Base-by-base conservation (phyloP, 2,329 filamentous ascomycete species). In the Scortechinia acanthostroma region DNA sequence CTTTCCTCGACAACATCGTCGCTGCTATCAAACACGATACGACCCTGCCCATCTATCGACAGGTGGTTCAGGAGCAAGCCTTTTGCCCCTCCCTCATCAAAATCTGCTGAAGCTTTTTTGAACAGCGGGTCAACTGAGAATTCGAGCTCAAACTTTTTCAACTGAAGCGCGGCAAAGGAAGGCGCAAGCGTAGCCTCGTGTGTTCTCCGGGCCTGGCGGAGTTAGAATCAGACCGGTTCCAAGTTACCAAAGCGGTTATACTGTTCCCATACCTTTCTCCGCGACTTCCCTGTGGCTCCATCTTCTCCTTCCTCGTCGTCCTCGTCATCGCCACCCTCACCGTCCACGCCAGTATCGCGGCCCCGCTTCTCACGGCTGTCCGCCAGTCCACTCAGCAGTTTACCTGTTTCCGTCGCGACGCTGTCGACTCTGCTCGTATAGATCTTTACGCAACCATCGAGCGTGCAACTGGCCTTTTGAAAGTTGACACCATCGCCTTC, bases 361-460 rank as follows among this genome's bases (percentile, higher is more conserved):
- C 86, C 88, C 54, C 85, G 88, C 50, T 82, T 87, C 50, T 77
- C 88, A 58, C 83, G 82, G 61, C 86, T 91, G 57, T 97, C 91
- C 19, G 93, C 91, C 49, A 98, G 71, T 47, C 93, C 93, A 64
- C 91, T 97, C 30, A 98, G 68, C 49, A 98, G 74, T 64, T 95
- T 95, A 44, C 91, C 91, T 0, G 93, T 98, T 66, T 98, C 93
- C 1, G 91, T 97, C 37, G 93, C 93, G 43, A 98, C 93, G 61
- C 91, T 97, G 68, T 98, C 93, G 43, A 98, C 91, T 73, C 93
- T 78, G 69, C 91, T 96, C 2, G 93, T 98, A 65, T 98, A 98
- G 58, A 98, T 97, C 70, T 98, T 98, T 58, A 98, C 93, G 60
- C 93, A 98, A 17, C 93, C 93, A 60, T 98, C 93, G 16, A 98